Base-by-base conservation (phyloP, 805 yeast genomes). In the Candida loeiensis region DNA sequence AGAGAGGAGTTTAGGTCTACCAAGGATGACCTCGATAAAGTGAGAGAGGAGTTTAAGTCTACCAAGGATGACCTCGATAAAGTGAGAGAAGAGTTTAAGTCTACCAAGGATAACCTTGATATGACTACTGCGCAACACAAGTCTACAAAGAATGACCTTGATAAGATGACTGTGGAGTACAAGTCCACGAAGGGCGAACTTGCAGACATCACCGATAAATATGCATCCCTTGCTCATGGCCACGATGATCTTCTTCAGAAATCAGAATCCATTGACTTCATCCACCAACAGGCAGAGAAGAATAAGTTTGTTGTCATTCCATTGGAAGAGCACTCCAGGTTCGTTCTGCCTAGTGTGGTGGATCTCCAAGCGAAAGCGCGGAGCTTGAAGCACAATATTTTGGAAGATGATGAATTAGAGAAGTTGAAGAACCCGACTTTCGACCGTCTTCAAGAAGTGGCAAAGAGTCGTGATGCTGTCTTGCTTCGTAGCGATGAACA, bases 351-450 rank as follows among this genome's bases (percentile, higher is more conserved):
- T n/a, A 48, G 30, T 13, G 14, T n/a, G 37, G 37, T 46, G 7
- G 27, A 3, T 2, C 31, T 45, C 11, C 25, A 20, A 4, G 27
- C 13, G 7, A 39, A 35, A 12, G 45, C 50, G 5, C 8, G 13
- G 6, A 6, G 6, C 5, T 12, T 44, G 18, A 34, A 26, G 14
- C 35, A 44, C 29, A 13, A 5, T 8, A 13, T 26, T n/a, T 9
- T 26, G 11, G 14, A 8, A 5, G 6, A 6, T 26, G 5, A 8
- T 12, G 29, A 8, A 8, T 26, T 8, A 6, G 29, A 26, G 14
- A 5, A 8, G 13, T 17, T 44, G 34, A 39, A 46, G n/a, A 39
- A 45, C 4, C 63, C 64, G 2, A 35, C 51, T 4, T 12, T 57
- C 24, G 55, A 47, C 2, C 53, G 49, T 21, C 39, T 59, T 19